phyloP scores from a whole-genome alignment of 139 green algal species.

The Chlorella ohadii region DNA sequence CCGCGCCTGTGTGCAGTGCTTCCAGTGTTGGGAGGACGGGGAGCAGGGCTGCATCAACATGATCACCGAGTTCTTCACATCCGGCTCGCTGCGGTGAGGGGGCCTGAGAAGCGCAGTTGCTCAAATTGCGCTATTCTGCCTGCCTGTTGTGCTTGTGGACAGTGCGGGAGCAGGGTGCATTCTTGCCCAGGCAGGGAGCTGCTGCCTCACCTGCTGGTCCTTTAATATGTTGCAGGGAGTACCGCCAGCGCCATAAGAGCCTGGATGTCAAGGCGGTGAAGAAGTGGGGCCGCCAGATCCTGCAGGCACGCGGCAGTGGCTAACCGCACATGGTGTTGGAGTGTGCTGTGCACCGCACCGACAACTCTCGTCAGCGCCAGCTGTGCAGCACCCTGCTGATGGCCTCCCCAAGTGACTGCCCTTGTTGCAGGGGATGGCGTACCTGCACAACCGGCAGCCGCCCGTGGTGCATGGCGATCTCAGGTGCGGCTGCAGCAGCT shows the following conservation, averaged over 20 bases:
- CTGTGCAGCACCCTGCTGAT: background rate
- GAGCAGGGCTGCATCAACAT: constrained; percentile 86
- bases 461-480: constrained; percentile 97
- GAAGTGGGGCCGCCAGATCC: constrained; percentile 90
- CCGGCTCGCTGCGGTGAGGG: constrained; percentile 78
- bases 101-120: no score
- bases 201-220: background rate
- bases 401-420: background rate
- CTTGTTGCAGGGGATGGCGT: constrained; percentile 71
- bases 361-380: no score
- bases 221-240: no score
- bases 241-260: constrained; percentile 82
- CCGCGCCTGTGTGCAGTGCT: constrained; percentile 64
- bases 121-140: no score
- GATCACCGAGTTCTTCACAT: constrained; percentile 96
- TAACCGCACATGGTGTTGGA: no score
- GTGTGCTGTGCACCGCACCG: no score
- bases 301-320: constrained; percentile 15
- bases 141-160: no score
- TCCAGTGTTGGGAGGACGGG: constrained; percentile 82
- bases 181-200: background rate
- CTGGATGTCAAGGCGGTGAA: constrained; percentile 93
- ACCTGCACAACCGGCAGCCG: constrained; percentile 89
- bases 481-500: constrained; percentile 88
- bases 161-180: no score